Base-by-base conservation (phyloP, 2,329 filamentous ascomycete species). In the Metarhizium rileyi region DNA sequence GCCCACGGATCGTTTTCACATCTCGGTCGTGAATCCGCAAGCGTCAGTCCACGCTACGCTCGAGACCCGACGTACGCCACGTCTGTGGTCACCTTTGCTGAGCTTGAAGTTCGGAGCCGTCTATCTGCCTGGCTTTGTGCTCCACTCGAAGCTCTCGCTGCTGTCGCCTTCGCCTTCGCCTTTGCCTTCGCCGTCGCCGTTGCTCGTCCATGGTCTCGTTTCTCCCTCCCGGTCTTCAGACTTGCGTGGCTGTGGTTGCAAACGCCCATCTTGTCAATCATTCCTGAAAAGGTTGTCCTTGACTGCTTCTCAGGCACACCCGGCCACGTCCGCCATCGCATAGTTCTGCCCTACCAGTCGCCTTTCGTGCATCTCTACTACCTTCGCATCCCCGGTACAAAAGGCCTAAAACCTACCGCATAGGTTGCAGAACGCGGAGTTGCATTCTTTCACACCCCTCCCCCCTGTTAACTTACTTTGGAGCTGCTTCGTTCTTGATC, bases 401-500 rank as follows among this genome's bases (percentile, higher is more conserved):
- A 40, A 7, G 20, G 12, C 36, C 9, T 9, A 40, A 40, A 40
- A 6, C 18, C 22, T 40, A n/a, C 33, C 14, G n/a, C 36, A n/a
- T 40, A 23, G 36, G 33, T 36, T 16, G 27, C 27, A 16, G 30
- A 33, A 7, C 35, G 38, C 38, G 25, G 38, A 41, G 38, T 41
- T 41, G 38, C 25, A 41, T 41, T 23, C 38, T 23, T 22, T 14
- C 38, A 20, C 27, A 35, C 48, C 43, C 48, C 44, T 40, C 30
- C 42, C 43, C 48, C 48, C 26, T 41, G 44, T 3, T 23, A 35
- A 28, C 50, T 42, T 16, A 27, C 41, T 42, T 36, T 42, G 18
- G 45, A 40, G 33, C 46, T 38, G 20, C 22, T 47, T 46, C 26
- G 22, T 42, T 30, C 35, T 44, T 22, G 43, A 52, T 52, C 50